Conservation (phyloP, 106 monocot genomes). For the Dendrobium huoshanense region DNA sequence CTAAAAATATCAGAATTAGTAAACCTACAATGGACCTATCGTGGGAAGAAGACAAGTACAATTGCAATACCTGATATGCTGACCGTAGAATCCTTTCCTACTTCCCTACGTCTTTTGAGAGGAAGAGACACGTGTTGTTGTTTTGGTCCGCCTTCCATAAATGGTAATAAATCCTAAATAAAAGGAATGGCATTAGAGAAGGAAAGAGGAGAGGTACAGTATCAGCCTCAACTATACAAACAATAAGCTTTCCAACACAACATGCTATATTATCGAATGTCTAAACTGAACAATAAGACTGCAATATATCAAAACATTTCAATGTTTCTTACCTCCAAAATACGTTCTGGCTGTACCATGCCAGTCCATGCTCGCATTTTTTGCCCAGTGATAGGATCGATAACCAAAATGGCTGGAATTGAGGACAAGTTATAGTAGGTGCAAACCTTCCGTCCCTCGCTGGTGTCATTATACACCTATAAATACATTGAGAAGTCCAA, state of each 20-base stretch:
- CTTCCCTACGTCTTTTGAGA: conserved; percentile 70
- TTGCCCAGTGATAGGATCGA: conserved; percentile 96
- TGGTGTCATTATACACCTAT: conserved; percentile 77
- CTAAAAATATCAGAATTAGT: no score
- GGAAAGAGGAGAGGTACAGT: no score
- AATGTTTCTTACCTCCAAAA: conserved; percentile 63
- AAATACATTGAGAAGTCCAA: background rate
- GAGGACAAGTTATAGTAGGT: conserved; percentile 76
- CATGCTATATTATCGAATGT: background rate
- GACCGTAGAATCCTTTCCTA: conserved; percentile 21
- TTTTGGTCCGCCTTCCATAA: conserved; percentile 83
- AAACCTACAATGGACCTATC: no score
- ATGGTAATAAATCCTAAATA: conserved; percentile 61
- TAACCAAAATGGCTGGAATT: conserved; percentile 71
- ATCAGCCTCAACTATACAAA: background rate
- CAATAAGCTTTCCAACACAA: background rate
- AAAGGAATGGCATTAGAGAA: background rate
- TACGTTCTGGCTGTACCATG: conserved; percentile 82
- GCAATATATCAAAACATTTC: background rate
- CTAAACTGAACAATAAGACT: background rate
- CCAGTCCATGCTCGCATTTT: conserved; percentile 88
- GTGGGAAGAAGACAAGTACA: background rate
- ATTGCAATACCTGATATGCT: conserved; percentile 24
- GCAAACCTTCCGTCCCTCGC: conserved; percentile 93
- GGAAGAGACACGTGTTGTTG: conserved; percentile 68